A percentile compares a stretch with the other conserved stretches of the same genome.
These are phyloP conservation scores for Flaveria sonorensis DNA, from an alignment of 129 eudicot genomes.

Conservation along the genomic window DNA sequence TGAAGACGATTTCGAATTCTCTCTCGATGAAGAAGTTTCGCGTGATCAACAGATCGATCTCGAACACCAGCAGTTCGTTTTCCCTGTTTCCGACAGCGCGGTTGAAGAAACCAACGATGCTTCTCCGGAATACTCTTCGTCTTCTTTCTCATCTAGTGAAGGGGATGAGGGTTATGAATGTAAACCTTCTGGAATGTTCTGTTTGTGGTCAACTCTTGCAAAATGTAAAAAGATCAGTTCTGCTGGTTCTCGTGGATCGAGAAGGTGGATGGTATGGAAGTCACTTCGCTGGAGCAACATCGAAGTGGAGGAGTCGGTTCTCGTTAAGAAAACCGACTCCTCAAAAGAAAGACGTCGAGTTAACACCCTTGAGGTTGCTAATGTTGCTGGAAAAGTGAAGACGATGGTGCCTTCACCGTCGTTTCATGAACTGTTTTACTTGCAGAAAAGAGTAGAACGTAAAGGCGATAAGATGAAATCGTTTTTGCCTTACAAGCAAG, in stretches of 20 bases:
- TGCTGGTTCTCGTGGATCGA: conserved; percentile 52
- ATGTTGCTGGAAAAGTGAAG: not conserved
- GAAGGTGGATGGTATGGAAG: conserved; percentile 53
- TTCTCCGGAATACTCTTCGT: conserved; percentile 1
- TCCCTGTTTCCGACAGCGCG: not conserved
- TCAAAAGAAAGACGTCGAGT: not conserved
- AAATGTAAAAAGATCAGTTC: conserved; percentile 55
- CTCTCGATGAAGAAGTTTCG: conserved; percentile 23
- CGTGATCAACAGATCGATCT: conserved; percentile 2
- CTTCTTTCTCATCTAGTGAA: conserved; percentile 56
- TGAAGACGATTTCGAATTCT: conserved; percentile 48
- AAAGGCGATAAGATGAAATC: conserved; percentile 58
- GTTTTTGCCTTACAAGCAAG: conserved; percentile 66
- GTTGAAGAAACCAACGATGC: not conserved
- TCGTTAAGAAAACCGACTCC: not conserved
- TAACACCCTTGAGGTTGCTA: conserved; percentile 1
- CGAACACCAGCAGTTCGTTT: not conserved
- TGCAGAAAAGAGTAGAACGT: conserved; percentile 48
- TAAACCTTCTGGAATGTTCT: conserved; percentile 47
- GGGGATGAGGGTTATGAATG: conserved; percentile 47
- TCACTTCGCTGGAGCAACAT: conserved; percentile 54
- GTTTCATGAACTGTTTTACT: conserved; percentile 51
- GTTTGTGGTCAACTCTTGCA: conserved; percentile 50
- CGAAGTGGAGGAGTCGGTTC: conserved; percentile 34
- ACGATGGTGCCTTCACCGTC: conserved; percentile 28